Base-by-base conservation (phyloP, 2,329 filamentous ascomycete species). In the Rhinocladiella similis region DNA sequence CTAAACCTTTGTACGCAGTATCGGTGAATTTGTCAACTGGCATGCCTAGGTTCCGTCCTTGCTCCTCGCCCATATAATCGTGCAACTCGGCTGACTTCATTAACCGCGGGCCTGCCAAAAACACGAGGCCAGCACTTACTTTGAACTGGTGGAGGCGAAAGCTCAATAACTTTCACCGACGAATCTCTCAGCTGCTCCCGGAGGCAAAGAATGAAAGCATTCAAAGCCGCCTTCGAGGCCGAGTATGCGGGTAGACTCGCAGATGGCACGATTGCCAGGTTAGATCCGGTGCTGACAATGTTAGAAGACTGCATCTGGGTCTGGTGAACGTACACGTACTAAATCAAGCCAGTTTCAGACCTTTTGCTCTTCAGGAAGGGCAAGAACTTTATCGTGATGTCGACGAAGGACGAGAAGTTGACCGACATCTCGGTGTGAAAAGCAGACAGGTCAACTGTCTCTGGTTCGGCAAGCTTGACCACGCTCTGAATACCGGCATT, bases 401-500 rank as follows among this genome's bases (percentile, higher is more conserved):
- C 68, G 14, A 82, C 68, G 39, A 75, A 70, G 41, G 77, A 73
- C 3, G 72, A 72, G 66, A 80, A 82, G 63, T 82, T 81, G 22
- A 74, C 74, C n/a, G 67, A 71, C 20, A 80, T 60, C 63, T 82
- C 77, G 2, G 67, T 57, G 48, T 75, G 66, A 41, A 80, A 72
- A 1, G 64, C 50, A 0, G 61, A 45, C 1, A 82, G 69, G 57
- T 76, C 66, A 50, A 81, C 72, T 3, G 67, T 72, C 5, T 70
- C 70, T 2, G 80, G 78, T 16, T 73, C 67, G 5, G 74, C 69
- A 64, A 84, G 78, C 67, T 81, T 70, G 41, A 80, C 68, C 1
- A 65, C 66, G 25, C 72, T 71, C 65, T 86, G 82, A 29, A 82
- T 73, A 7, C 82, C 83, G 0, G 83, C 78, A 65, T 85, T 85